Evolutionary conservation across 371 early-diverging fungal species (phyloP), one percentile per base, ranked within the genome.

Genomic region (Fennellomyces sp.): DNA sequence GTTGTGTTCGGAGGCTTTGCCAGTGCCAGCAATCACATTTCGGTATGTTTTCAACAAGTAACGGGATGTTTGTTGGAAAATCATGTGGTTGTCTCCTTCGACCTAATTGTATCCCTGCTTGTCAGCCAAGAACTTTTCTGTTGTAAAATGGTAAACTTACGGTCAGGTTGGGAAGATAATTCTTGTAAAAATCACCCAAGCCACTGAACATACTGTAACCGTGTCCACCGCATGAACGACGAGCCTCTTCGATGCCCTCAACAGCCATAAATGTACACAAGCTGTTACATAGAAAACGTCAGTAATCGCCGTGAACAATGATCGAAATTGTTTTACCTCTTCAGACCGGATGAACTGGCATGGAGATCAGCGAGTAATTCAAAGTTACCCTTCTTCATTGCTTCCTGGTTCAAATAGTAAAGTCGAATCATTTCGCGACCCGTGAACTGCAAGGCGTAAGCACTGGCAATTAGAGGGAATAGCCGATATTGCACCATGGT

Each of bases 281-380:
- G 29, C 88, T 45, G n/a, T 17, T n/a, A n/a, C n/a, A n/a, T n/a
- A n/a, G n/a, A n/a, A n/a, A n/a, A n/a, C n/a, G n/a, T n/a, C n/a
- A 42, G 33, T 33, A 7, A 12, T 33, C 12, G 33, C 12, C 33
- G 33, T 33, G 33, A 33, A 33, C 8, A 33, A 7, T 7, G 5
- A 33, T 33, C 12, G 33, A 33, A 7, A 11, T 39, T 39, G 5
- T 11, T 39, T 45, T 45, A 45, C 45, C 45, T 82, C 80, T 96
- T 96, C 55, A 96, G 83, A 10, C 92, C 92, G 0, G 93, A 91
- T 0, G 89, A 88, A 52, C 87, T 87, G 33, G 92, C 94, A 68
- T 95, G 96, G 1, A 94, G 84, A 68, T 93, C 94, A 60, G 91
- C 88, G 45, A 94, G 73, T 42, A 81, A 53, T 27, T 66, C 61